Evolutionary conservation across 192 early-diverging fungal species (phyloP), one percentile per base, ranked within the genome.

Genomic region (Chytriomyces confervae): DNA sequence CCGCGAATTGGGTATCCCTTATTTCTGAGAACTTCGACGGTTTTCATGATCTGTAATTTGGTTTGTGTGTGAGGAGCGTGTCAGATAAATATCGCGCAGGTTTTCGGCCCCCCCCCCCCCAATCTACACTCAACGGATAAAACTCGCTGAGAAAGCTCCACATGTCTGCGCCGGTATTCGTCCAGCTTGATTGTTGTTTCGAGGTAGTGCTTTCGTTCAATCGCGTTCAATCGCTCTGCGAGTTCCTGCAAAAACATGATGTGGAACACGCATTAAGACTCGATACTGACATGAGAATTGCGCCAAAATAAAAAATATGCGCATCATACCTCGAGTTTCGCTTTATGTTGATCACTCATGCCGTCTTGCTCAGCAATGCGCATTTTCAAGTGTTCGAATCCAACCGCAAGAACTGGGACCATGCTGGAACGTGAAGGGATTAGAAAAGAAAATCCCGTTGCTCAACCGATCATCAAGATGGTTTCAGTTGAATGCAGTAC

Each of bases 301-400:
- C 16, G 50, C 29, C 20, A 50, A 47, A 78, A 60, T 23, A 66
- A 79, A 76, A 69, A 75, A 77, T 36, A 67, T 74, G 53, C 72
- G 29, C 57, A 64, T 65, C 78, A 75, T 77, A 90, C 91, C 66
- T 89, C 80, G 10, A 96, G 81, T 81, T 92, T 94, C 73, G 84
- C 87, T 78, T 88, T 84, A 80, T 95, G 93, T 49, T 88, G 86
- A 60, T 92, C 81, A 60, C 85, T 85, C 73, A 91, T 85, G 29
- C 91, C 70, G 7, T 92, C 85, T 81, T 97, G 96, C 62, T 88
- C 83, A 27, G 91, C 90, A 57, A 94, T 90, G 13, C 97, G 89
- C 84, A 94, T 95, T 62, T 95, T 90, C 13, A 98, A 80, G 68
- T 96, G 96, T 6, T 91, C 93, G 72, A 97, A 98, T 20, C 96